Percentiles rank a stretch among this genome's conserved stretches.
These are phyloP conservation scores for Hyphopichia buzzinii DNA, from an alignment of 1,139 yeast genomes.

Conservation along the genomic window DNA sequence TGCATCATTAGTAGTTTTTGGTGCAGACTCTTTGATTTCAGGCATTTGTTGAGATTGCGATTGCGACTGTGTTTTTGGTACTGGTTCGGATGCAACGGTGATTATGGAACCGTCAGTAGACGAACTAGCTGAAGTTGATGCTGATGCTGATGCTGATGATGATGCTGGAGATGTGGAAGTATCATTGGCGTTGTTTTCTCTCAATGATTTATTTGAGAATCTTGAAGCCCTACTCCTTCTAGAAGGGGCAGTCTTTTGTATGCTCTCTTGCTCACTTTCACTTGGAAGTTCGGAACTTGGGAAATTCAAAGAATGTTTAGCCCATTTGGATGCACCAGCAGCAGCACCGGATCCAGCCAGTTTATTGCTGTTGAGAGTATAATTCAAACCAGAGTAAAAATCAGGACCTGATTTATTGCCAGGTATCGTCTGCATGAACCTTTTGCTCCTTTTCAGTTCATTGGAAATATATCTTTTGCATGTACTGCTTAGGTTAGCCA, in stretches of 20 bases:
- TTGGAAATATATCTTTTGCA: constrained; percentile 23
- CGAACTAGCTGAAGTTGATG: constrained; percentile 2
- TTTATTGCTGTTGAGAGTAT: constrained; percentile 12
- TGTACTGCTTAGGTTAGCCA: constrained; percentile 9
- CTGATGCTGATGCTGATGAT: constrained; percentile 4
- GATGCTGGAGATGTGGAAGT: constrained; percentile 2
- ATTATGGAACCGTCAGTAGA: neutral
- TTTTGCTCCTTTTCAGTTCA: constrained; percentile 28
- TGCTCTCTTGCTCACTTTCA: constrained; percentile 7
- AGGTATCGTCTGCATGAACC: constrained; percentile 46
- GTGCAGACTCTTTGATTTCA: neutral
- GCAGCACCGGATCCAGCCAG: constrained; percentile 11
- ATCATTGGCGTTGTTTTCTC: constrained; percentile 7
- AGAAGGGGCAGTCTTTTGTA: constrained; percentile 15
- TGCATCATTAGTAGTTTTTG: neutral
- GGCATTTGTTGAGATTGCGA: too few species aligned
- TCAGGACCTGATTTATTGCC: constrained; percentile 17
- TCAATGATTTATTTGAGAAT: constrained; percentile 21
- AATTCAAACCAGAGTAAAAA: constrained; percentile 31
- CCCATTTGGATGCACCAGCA: constrained; percentile 19
- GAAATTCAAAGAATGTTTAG: constrained; percentile 21
- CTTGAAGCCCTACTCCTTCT: constrained; percentile 41
- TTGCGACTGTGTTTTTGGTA: too few species aligned
- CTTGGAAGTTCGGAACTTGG: constrained; percentile 11
- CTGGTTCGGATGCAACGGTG: constrained; percentile 6